phyloP scores from a whole-genome alignment of 1,284 basidiomycete genomes.

The Ceratobasidium sp. region DNA sequence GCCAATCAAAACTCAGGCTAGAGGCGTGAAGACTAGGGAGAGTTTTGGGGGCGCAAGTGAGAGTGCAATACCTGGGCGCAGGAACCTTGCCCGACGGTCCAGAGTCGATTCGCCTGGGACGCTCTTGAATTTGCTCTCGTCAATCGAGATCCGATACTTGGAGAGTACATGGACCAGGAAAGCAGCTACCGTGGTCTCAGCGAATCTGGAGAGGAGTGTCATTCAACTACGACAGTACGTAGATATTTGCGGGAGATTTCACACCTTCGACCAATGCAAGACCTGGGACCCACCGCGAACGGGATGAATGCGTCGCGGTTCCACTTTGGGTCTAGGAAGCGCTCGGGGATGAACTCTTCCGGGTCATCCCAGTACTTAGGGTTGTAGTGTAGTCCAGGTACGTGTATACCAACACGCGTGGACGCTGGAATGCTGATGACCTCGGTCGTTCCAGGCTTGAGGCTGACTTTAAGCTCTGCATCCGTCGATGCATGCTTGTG shows the following conservation, averaged over 20 bases:
- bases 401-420: neutral
- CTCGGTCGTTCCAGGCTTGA: neutral
- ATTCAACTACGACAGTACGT: no score
- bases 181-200: neutral
- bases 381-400: conserved; percentile 22
- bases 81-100: neutral
- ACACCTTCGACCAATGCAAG: conserved; percentile 50
- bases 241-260: neutral
- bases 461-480: neutral
- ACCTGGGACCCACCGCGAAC: conserved; percentile 50
- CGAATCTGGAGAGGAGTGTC: neutral
- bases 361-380: conserved; percentile 48
- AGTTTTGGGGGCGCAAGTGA: neutral
- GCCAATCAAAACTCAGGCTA: neutral
- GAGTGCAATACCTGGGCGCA: neutral
- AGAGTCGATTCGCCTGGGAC: neutral
- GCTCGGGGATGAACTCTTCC: conserved; percentile 48
- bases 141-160: neutral
- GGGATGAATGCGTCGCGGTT: conserved; percentile 46
- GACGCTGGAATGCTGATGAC: conserved; percentile 1
- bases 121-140: neutral
- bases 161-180: neutral
- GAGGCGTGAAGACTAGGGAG: neutral
- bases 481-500: conserved; percentile 3
- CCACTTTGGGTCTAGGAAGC: conserved; percentile 47